Base-by-base conservation (phyloP, 352 stramenopile species). In the Phytopythium montanum region DNA sequence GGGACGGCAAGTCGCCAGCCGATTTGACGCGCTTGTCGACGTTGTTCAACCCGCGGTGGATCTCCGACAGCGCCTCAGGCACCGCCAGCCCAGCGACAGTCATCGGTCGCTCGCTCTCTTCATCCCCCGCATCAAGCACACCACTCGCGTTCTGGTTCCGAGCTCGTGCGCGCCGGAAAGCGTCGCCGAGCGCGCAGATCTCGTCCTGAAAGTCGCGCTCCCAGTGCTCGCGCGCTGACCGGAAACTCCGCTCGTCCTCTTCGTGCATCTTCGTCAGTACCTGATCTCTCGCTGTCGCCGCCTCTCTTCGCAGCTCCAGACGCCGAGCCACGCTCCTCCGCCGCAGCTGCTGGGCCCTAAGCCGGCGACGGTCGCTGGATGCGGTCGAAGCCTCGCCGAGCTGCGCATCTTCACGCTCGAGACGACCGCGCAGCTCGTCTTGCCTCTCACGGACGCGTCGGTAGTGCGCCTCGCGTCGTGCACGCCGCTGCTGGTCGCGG, bases 51-150 rank as follows among this genome's bases (percentile, higher is more conserved):
- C 81, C 75, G 7, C 75, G 75, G 23, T 70, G 64, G 16, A 90
- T 64, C 60, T 85, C 70, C 5, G 64, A 70, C 13, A 81, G 54
- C 12, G 80, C 73, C 53, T 84, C 73, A 0, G 80, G 75, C 0
- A 85, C 66, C 7, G 64, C 73, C 18, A 88, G 66, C 16, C 77
- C 80, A 19, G 75, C 77, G 18, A 85, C 71, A 13, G 79, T 89
- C 69, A 75, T 76, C 13, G 79, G 79, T 0, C 77, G 71, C 9
- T 41, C 39, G 16, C 14, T 26, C 12, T 45, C 59, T 21, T n/a
- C 51, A 0, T 33, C 51, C 26, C 31, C 9, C 10, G 62, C 59
- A 19, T 21, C 39, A 6, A 3, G 5, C 6, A 25, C 39, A n/a
- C 39, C n/a, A 2, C 18, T 5, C 39, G 39, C n/a, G 19, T 19